These are phyloP conservation scores for Seiridium unicorne DNA, from an alignment of 2,329 filamentous ascomycete genomes.

Conservation along the genomic window DNA sequence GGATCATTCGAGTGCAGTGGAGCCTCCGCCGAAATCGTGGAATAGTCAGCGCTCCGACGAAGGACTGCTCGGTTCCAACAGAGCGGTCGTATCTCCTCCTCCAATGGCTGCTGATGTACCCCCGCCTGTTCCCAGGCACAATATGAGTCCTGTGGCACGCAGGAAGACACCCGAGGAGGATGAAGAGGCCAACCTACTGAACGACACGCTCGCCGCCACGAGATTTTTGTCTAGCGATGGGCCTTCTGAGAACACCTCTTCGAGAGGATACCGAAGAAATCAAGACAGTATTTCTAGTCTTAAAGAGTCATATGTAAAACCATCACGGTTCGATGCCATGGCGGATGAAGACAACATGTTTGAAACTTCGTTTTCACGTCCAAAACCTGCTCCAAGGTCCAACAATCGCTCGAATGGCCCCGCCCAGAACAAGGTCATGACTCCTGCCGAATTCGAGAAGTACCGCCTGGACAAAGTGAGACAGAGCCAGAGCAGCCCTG, in stretches of 20 bases:
- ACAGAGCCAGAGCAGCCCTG: slow-evolving; percentile 40
- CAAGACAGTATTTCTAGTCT: slow-evolving; percentile 34
- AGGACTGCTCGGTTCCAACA: slow-evolving; percentile 39
- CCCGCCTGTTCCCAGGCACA: slow-evolving; percentile 20
- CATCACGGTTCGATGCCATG: slow-evolving; percentile 28
- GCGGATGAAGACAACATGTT: slow-evolving; percentile 56
- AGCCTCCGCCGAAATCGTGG: slow-evolving; percentile 49
- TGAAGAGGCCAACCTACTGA: slow-evolving; percentile 52
- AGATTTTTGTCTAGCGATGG: slow-evolving; percentile 37
- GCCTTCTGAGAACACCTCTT: neutral
- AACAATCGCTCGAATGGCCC: slow-evolving; percentile 34
- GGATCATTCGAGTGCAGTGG: slow-evolving; percentile 42
- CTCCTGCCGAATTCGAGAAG: slow-evolving; percentile 79
- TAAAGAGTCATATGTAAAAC: slow-evolving; percentile 28
- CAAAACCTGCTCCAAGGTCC: neutral
- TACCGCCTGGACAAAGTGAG: slow-evolving; percentile 74
- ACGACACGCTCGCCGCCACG: slow-evolving; percentile 50
- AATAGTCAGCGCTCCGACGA: slow-evolving; percentile 51
- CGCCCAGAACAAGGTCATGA: slow-evolving; percentile 77
- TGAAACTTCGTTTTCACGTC: slow-evolving; percentile 37
- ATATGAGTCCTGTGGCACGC: slow-evolving; percentile 16
- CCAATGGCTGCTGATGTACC: slow-evolving; percentile 33
- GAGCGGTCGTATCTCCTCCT: slow-evolving; percentile 31
- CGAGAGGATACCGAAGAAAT: slow-evolving; percentile 35
- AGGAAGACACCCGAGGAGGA: slow-evolving; percentile 38